Conservation (phyloP, 2,329 filamentous ascomycete species). For the Dactylellina drechsleri region DNA sequence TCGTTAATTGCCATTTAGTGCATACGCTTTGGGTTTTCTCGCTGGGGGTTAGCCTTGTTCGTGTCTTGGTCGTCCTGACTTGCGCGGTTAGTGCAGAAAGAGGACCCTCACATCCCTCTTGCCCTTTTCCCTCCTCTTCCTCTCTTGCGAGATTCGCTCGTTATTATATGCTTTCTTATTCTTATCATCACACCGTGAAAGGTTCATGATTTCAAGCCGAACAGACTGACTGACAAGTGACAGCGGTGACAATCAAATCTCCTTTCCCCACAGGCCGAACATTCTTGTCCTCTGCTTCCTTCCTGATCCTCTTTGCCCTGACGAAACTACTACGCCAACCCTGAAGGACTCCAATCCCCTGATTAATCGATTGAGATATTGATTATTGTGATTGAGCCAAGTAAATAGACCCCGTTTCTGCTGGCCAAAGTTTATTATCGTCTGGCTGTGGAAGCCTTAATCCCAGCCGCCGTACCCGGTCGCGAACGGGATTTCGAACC, state of each 20-base stretch:
- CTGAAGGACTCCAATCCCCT: too few species aligned
- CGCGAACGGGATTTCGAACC: slow-evolving; percentile 21
- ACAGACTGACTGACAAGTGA: neutral
- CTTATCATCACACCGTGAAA: too few species aligned
- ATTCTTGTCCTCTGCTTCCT: too few species aligned
- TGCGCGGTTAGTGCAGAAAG: slow-evolving; percentile 17
- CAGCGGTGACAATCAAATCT: slow-evolving; percentile 22
- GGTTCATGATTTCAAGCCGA: too few species aligned
- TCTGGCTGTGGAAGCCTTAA: slow-evolving; percentile 14
- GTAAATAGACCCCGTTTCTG: neutral
- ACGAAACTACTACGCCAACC: too few species aligned
- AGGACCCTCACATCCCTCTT: neutral
- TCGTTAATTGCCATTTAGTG: too few species aligned
- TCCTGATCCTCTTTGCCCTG: too few species aligned
- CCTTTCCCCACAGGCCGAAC: slow-evolving; percentile 19
- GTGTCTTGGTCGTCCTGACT: slow-evolving; percentile 13
- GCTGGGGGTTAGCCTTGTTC: neutral
- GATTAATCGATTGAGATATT: too few species aligned
- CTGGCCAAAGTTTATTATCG: too few species aligned
- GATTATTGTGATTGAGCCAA: too few species aligned
- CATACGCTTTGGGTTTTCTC: neutral
- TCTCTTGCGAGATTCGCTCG: neutral
- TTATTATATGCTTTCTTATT: too few species aligned
- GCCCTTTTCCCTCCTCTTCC: neutral
- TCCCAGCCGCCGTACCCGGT: slow-evolving; percentile 32